Evolutionary conservation across 2,329 filamentous ascomycete genomes (phyloP).

Genomic region (Fusarium ramigenum): DNA sequence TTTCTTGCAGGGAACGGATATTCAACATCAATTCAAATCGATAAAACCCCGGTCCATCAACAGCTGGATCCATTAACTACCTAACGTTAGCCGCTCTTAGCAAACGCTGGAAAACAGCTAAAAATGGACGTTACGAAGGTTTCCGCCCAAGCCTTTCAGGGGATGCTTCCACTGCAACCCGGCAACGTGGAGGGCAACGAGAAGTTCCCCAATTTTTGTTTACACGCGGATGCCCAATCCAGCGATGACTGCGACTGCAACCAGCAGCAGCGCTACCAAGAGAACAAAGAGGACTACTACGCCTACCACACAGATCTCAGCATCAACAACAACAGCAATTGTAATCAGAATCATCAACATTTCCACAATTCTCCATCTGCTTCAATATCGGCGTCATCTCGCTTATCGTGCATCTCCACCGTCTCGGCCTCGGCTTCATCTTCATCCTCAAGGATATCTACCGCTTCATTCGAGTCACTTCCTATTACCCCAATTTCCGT

Average conservation of each 20-base stretch:
- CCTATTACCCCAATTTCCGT: slow-evolving; percentile 32
- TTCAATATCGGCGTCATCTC: slow-evolving; percentile 37
- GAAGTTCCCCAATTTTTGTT: slow-evolving; percentile 56
- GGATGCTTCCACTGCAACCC: slow-evolving; percentile 46
- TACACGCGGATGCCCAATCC: slow-evolving; percentile 44
- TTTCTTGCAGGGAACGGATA: not conserved
- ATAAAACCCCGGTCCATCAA: slow-evolving; percentile 1
- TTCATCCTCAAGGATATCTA: slow-evolving; percentile 34
- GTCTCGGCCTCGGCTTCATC: slow-evolving; percentile 31
- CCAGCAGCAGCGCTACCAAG: slow-evolving; percentile 8
- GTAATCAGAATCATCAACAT: slow-evolving; percentile 40
- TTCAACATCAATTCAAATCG: not conserved
- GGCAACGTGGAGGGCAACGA: slow-evolving; percentile 50
- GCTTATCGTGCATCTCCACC: slow-evolving; percentile 42
- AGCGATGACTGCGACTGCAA: slow-evolving; percentile 17
- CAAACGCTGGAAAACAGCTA: slow-evolving; percentile 28
- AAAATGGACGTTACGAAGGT: slow-evolving; percentile 36
- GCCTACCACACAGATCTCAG: slow-evolving; percentile 21
- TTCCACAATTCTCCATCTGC: slow-evolving; percentile 40
- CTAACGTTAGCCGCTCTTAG: not conserved
- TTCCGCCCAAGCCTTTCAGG: slow-evolving; percentile 33
- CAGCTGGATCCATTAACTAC: not conserved
- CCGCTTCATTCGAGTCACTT: slow-evolving; percentile 35
- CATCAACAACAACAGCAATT: slow-evolving; percentile 31
- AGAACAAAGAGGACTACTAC: slow-evolving; percentile 7